These are phyloP conservation scores for Solanum verrucosum DNA, from an alignment of 257 asterid species.

Conservation along the genomic window DNA sequence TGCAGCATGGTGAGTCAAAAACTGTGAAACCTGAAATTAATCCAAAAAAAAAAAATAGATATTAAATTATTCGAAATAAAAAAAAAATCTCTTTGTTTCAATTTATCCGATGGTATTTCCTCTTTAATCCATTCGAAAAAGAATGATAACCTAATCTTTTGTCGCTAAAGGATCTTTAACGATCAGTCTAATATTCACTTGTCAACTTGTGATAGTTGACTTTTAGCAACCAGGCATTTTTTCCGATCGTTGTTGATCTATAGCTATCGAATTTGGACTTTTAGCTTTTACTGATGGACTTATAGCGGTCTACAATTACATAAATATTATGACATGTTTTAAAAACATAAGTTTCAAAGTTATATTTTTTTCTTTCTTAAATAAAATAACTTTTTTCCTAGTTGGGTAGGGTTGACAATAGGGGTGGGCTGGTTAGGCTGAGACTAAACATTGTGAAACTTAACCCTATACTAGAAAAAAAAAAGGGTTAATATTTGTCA, in stretches of 20 bases:
- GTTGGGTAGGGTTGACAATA: neutral
- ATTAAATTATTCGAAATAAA: neutral
- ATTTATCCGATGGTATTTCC: neutral
- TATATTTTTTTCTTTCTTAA: neutral
- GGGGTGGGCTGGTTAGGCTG: neutral
- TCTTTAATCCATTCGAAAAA: neutral
- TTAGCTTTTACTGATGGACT: neutral
- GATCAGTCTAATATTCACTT: neutral
- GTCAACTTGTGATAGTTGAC: neutral
- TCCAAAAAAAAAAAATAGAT: neutral
- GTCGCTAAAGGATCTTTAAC: neutral
- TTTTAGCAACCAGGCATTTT: neutral
- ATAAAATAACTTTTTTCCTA: neutral
- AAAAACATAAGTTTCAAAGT: neutral
- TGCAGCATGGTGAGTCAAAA: slow-evolving; percentile 7
- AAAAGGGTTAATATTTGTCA: neutral
- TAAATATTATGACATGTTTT: neutral
- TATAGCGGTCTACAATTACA: neutral
- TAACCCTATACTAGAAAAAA: neutral
- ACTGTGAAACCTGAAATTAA: slow-evolving; percentile 1
- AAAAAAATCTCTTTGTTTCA: neutral
- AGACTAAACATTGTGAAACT: neutral
- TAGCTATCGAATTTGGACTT: neutral
- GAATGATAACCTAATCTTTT: neutral
- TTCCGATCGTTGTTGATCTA: neutral